Evolutionary conservation across 192 early-diverging fungal species (phyloP).

Genomic region (Coemansia sp.): DNA sequence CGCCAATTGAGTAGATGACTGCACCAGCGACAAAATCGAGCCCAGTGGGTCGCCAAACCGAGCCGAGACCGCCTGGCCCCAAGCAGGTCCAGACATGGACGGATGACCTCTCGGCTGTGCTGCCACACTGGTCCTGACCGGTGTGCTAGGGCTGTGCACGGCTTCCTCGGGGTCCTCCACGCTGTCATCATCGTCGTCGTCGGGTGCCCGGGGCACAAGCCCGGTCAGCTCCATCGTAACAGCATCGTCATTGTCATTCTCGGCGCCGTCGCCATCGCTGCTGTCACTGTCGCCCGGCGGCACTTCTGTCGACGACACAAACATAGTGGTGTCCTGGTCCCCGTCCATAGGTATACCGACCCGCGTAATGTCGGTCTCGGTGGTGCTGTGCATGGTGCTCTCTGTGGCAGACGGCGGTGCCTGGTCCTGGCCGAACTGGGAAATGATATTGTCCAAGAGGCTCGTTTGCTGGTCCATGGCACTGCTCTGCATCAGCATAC

Average conservation of each 20-base stretch:
- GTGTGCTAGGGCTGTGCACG: not conserved
- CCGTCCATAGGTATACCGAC: constrained; percentile 11
- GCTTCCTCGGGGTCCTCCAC: not conserved
- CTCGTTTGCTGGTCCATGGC: constrained; percentile 17
- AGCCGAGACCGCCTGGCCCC: too few species aligned
- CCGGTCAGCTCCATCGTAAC: constrained; percentile 45
- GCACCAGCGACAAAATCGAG: too few species aligned
- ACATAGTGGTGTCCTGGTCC: constrained; percentile 6
- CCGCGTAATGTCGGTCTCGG: constrained; percentile 23
- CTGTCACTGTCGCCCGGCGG: not conserved
- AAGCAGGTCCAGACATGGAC: too few species aligned
- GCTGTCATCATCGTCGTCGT: not conserved
- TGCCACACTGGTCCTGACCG: not conserved
- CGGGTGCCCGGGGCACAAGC: constrained; percentile 8
- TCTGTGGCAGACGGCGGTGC: not conserved
- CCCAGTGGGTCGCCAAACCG: too few species aligned
- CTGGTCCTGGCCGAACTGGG: constrained; percentile 22
- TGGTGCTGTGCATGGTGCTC: not conserved
- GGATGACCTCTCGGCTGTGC: not conserved
- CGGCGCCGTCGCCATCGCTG: not conserved
- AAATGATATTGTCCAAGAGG: constrained; percentile 40
- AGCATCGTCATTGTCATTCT: constrained; percentile 19
- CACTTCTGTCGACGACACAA: too few species aligned
- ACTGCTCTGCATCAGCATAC: constrained; percentile 33
- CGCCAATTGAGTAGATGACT: too few species aligned